Conservation (phyloP, 768 basidiomycete species). For the Mycena vitilis region DNA sequence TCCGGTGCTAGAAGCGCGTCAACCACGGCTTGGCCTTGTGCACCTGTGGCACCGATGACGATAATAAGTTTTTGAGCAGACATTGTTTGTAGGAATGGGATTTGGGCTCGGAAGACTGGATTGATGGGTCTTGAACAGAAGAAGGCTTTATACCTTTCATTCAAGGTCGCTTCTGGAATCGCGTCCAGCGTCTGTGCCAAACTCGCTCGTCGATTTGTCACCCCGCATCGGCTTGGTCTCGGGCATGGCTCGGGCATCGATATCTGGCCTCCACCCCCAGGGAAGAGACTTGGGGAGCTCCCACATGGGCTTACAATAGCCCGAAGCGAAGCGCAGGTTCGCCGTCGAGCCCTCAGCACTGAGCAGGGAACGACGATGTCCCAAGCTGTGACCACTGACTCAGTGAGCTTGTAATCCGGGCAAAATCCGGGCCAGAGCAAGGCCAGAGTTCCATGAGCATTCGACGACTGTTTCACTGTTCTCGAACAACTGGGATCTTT, state of each 20-base stretch:
- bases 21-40: slow-evolving; percentile 55
- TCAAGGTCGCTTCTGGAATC: not conserved
- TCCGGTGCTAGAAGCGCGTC: slow-evolving; percentile 45
- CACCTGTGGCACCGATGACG: slow-evolving; percentile 61
- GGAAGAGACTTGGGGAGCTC: not conserved
- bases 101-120: not conserved
- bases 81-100: not conserved
- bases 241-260: not conserved
- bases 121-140: not conserved
- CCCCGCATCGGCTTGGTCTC: not conserved
- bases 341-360: too few relatives aligned
- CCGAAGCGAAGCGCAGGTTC: not conserved
- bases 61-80: slow-evolving; percentile 49
- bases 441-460: too few relatives aligned
- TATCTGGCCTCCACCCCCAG: not conserved
- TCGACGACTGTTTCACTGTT: too few relatives aligned
- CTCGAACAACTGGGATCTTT: too few relatives aligned
- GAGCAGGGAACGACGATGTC: too few relatives aligned
- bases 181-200: too few relatives aligned
- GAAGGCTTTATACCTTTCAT: not conserved
- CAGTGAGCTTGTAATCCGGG: too few relatives aligned
- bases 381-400: too few relatives aligned
- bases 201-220: not conserved
- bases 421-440: not conserved
- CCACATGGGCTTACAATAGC: not conserved